Percentiles rank a stretch among this genome's conserved stretches.
phyloP scores from a whole-genome alignment of 192 early-diverging fungal genomes.

The Allomyces arbusculus region DNA sequence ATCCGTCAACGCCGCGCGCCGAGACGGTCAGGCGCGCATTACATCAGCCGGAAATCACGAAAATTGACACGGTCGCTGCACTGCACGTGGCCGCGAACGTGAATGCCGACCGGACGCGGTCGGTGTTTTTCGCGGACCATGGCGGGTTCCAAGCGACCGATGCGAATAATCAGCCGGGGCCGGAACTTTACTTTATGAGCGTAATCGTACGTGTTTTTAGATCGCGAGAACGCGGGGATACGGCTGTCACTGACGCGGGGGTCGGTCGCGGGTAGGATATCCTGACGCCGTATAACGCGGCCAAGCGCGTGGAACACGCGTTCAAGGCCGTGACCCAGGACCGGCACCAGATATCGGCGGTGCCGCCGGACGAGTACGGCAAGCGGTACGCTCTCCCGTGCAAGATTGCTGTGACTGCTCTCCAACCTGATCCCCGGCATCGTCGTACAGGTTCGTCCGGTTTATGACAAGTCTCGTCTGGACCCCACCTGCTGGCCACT shows the following conservation, averaged over 20 bases:
- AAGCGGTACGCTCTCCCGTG: too few species aligned
- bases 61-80: background rate
- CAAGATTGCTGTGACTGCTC: too few species aligned
- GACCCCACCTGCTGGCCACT: background rate
- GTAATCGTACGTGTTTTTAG: slow-evolving; percentile 31
- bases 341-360: slow-evolving; percentile 54
- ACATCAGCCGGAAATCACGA: background rate
- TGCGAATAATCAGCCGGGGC: slow-evolving; percentile 38
- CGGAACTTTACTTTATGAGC: slow-evolving; percentile 80
- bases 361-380: slow-evolving; percentile 73
- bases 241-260: too few species aligned
- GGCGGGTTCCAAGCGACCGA: slow-evolving; percentile 72
- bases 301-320: slow-evolving; percentile 73
- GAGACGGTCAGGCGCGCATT: background rate
- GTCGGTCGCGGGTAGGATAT: slow-evolving; percentile 35
- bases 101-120: slow-evolving; percentile 12
- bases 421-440: too few species aligned
- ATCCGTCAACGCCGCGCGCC: background rate
- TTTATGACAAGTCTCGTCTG: slow-evolving; percentile 49
- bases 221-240: too few species aligned
- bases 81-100: background rate
- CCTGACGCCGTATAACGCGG: slow-evolving; percentile 74
- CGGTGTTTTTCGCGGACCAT: slow-evolving; percentile 74
- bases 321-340: slow-evolving; percentile 72
- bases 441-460: slow-evolving; percentile 47